Evolutionary conservation across 257 asterid species (phyloP), one percentile per base, ranked within the genome.

Genomic region (Linaria vulgaris): DNA sequence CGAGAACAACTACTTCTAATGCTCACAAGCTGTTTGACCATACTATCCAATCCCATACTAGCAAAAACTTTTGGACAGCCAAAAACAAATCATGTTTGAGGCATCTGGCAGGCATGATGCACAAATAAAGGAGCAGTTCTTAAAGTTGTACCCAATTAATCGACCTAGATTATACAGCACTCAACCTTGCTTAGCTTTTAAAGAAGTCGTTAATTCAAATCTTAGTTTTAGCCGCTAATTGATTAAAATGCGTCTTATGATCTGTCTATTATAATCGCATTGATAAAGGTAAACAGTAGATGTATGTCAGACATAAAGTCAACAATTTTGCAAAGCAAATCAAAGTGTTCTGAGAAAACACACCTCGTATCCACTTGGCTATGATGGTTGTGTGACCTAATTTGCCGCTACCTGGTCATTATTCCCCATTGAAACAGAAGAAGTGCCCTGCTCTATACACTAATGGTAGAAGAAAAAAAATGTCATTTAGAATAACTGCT

Each of bases 381-480:
- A 43, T 12, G 24, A 66, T 61, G 43, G 47, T 62, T 66, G 60
- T 44, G 53, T 43, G 72, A 45, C 60, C 73, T 81, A 66, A 59
- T 61, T 65, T 69, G 60, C 79, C 67, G 41, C 63, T 4, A 68
- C 34, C 62, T 71, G 74, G 62, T 25, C 65, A 72, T 56, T 55
- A 61, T 64, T 76, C 64, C 69, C 68, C 39, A 58, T 39, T 43
- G 85, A 39, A 70, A 72, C 79, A 25, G 84, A 70, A 41, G 85
- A 56, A 60, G 81, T 88, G 48, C 92, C 88, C 67, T 88, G 89
- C 82, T 88, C 96, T 22, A 85, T 85, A 77, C 91, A 79, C 95
- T 88, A 82, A 21, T 56, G 58, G 46, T 22, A 69, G 62, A 50
- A 66, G 31, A 56, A 56, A 59, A 55, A 38, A 50, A 11, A n/a